phyloP scores from a whole-genome alignment of 2,329 filamentous ascomycete genomes.

The Cryphonectria radicalis region DNA sequence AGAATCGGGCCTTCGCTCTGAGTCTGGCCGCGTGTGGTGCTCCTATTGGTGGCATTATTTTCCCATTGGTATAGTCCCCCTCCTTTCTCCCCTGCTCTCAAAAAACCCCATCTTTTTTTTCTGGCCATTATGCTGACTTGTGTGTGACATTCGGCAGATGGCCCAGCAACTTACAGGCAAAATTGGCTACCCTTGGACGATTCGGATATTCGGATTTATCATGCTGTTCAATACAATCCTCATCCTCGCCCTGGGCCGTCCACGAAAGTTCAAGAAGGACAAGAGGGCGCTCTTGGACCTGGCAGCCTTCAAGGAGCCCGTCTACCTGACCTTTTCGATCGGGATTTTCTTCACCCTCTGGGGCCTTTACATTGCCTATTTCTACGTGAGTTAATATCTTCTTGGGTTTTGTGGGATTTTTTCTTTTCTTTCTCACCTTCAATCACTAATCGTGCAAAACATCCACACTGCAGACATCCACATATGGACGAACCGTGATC shows the following conservation, averaged over 20 bases:
- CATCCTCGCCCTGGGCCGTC: slow-evolving; percentile 45
- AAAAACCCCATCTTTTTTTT: neutral
- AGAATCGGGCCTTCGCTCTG: slow-evolving; percentile 61
- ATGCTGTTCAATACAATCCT: slow-evolving; percentile 52
- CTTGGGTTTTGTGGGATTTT: neutral
- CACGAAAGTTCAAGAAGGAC: slow-evolving; percentile 52
- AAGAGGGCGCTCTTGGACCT: slow-evolving; percentile 58
- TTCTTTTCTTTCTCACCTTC: neutral
- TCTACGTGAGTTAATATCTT: slow-evolving; percentile 51
- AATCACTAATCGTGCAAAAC: neutral
- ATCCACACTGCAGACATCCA: slow-evolving; percentile 18
- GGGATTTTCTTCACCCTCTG: slow-evolving; percentile 53
- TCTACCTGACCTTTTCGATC: slow-evolving; percentile 56
- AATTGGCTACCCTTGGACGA: slow-evolving; percentile 63
- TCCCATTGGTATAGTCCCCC: slow-evolving; percentile 57
- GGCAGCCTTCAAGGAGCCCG: slow-evolving; percentile 58
- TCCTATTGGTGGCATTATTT: slow-evolving; percentile 62
- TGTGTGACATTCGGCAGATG: slow-evolving; percentile 2
- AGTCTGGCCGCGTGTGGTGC: slow-evolving; percentile 65
- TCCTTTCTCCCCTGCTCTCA: slow-evolving; percentile 46
- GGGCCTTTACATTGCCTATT: slow-evolving; percentile 61
- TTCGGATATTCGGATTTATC: slow-evolving; percentile 64
- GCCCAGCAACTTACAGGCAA: slow-evolving; percentile 5
- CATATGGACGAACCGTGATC: slow-evolving; percentile 35
- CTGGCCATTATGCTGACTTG: neutral